Percentiles rank a stretch among this genome's conserved stretches.
Evolutionary conservation across 257 asterid genomes (phyloP).

Genomic region (Catharanthus roseus): DNA sequence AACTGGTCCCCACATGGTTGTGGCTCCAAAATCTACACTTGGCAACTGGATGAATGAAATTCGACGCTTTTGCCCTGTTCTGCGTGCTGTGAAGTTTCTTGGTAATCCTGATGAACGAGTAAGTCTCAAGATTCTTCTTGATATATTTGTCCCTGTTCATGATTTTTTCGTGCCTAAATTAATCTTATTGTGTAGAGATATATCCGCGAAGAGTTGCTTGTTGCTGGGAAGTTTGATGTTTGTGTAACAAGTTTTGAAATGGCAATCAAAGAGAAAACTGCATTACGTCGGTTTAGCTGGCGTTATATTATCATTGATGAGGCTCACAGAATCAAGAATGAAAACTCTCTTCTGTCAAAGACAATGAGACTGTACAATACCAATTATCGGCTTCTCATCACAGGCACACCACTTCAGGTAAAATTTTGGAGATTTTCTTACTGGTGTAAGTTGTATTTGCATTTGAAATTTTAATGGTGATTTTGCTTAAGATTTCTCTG

Average conservation of each 20-base stretch:
- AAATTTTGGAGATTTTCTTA: conserved; percentile 1
- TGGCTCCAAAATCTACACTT: conserved; percentile 97
- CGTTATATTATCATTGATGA: conserved; percentile 96
- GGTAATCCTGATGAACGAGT: conserved; percentile 99
- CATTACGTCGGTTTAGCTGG: conserved; percentile 94
- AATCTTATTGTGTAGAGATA: conserved; percentile 44
- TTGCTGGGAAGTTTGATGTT: conserved; percentile 96
- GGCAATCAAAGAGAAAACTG: conserved; percentile 91
- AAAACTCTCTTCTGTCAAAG: conserved; percentile 90
- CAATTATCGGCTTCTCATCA: conserved; percentile 88
- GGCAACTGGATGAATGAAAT: conserved; percentile 99
- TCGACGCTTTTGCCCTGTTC: conserved; percentile 80
- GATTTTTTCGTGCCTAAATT: conserved; percentile 1
- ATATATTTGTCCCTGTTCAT: not conserved
- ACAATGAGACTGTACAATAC: conserved; percentile 91
- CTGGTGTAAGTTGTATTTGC: not conserved
- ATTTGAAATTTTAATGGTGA: not conserved
- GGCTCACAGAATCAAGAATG: conserved; percentile 98
- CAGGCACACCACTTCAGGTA: conserved; percentile 99
- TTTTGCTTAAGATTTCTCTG: not conserved
- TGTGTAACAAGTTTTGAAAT: conserved; percentile 98
- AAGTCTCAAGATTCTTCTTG: conserved; percentile 21
- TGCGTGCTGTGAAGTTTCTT: conserved; percentile 93
- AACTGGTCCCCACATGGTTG: conserved; percentile 99
- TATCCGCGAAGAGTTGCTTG: conserved; percentile 90